Evolutionary conservation across 805 yeast species (phyloP).

Genomic region (Komagataella mondaviorum): DNA sequence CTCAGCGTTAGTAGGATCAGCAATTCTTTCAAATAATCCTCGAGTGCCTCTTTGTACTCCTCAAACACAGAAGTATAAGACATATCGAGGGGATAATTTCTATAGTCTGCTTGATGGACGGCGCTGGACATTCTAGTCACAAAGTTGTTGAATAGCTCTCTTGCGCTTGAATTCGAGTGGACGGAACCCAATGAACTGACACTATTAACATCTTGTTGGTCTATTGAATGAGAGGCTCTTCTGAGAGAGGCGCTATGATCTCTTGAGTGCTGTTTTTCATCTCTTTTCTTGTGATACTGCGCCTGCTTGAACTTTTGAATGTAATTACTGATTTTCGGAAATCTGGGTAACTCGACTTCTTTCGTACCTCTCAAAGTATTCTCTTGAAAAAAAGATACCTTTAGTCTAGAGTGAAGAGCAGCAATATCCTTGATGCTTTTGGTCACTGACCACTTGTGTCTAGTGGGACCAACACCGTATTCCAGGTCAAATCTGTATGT

Average conservation of each 20-base stretch:
- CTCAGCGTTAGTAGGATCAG: conserved; percentile 46
- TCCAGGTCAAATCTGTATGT: conserved; percentile 63
- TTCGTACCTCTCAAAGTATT: conserved; percentile 13
- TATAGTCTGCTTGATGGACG: background rate
- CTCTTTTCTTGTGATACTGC: background rate
- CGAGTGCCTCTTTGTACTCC: conserved; percentile 34
- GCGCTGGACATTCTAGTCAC: background rate
- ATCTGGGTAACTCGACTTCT: conserved; percentile 21
- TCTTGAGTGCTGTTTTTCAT: background rate
- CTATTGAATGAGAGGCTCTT: background rate
- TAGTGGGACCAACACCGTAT: conserved; percentile 75
- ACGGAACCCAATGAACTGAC: background rate
- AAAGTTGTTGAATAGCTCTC: background rate
- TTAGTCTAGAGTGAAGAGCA: conserved; percentile 57
- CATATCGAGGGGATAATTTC: background rate
- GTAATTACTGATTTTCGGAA: conserved; percentile 19
- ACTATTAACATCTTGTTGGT: background rate
- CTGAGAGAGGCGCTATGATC: background rate
- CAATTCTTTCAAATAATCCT: conserved; percentile 53
- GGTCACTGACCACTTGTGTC: conserved; percentile 69
- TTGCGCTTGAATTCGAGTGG: background rate
- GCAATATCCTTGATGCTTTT: conserved; percentile 61
- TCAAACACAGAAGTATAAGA: conserved; percentile 7
- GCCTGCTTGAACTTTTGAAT: conserved; percentile 10
- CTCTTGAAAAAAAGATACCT: conserved; percentile 34